Evolutionary conservation across 352 stramenopile species (phyloP).

Genomic region (Globisporangium alternatum): DNA sequence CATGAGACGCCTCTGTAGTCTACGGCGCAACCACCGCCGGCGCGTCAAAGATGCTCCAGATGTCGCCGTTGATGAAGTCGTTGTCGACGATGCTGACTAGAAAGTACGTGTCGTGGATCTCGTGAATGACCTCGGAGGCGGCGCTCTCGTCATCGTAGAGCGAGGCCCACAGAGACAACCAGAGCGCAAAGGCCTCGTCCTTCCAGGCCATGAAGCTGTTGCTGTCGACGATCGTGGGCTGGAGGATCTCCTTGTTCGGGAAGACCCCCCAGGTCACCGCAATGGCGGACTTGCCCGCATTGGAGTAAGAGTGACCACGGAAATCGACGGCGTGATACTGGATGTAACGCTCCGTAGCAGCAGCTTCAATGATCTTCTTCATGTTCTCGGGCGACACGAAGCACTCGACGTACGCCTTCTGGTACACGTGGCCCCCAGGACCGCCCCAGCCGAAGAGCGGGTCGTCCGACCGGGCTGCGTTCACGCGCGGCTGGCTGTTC

Average conservation of each 20-base stretch:
- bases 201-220: conserved; percentile 95
- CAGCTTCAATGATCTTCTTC: conserved; percentile 89
- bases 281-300: conserved; percentile 88
- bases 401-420: conserved; percentile 99
- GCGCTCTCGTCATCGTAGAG: conserved; percentile 92
- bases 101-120: conserved; percentile 97
- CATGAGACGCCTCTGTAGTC: not conserved
- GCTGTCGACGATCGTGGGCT: conserved; percentile 98
- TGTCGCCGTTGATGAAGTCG: conserved; percentile 91
- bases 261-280: conserved; percentile 99
- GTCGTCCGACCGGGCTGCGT: conserved; percentile 90
- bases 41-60: conserved; percentile 75
- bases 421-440: conserved; percentile 94
- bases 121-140: conserved; percentile 91
- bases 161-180: conserved; percentile 94
- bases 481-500: conserved; percentile 92
- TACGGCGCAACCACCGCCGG: conserved; percentile 16
- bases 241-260: conserved; percentile 94
- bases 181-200: conserved; percentile 97
- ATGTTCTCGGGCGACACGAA: conserved; percentile 95
- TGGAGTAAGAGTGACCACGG: conserved; percentile 89
- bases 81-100: conserved; percentile 99
- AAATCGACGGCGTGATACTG: conserved; percentile 91
- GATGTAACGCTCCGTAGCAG: conserved; percentile 76
- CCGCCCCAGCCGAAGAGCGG: conserved; percentile 96